Conservation (phyloP, 805 yeast species). For the Tetrapisispora pingtungensis region DNA sequence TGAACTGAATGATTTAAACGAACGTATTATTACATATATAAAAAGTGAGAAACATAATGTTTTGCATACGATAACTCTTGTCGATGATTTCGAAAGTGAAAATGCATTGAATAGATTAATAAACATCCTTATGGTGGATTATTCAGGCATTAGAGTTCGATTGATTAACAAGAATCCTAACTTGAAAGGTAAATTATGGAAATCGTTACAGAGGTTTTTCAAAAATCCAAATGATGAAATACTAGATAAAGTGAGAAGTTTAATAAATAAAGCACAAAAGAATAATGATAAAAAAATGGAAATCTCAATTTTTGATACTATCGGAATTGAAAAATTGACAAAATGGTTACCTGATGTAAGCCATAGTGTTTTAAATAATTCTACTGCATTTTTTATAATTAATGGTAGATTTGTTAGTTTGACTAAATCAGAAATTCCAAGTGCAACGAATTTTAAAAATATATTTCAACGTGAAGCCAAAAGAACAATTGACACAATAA, state of each 20-base stretch:
- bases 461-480: conserved; percentile 39
- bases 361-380: background rate
- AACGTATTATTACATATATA: conserved; percentile 16
- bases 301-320: background rate
- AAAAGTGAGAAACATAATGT: conserved; percentile 15
- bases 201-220: conserved; percentile 5
- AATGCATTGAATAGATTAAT: conserved; percentile 37
- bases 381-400: conserved; percentile 34
- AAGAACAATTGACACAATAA: conserved; percentile 33
- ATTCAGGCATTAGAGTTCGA: conserved; percentile 33
- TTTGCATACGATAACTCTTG: conserved; percentile 38
- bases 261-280: background rate
- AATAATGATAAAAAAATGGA: background rate
- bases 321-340: conserved; percentile 4
- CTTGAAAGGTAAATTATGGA: conserved; percentile 14
- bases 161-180: conserved; percentile 25
- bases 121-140: conserved; percentile 18
- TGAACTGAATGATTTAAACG: conserved; percentile 10
- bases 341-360: conserved; percentile 24
- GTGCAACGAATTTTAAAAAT: conserved; percentile 27
- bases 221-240: conserved; percentile 20
- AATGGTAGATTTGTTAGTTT: conserved; percentile 46
- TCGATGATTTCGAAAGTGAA: conserved; percentile 44
- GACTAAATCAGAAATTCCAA: conserved; percentile 17
- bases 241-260: conserved; percentile 10